Conservation (phyloP, 78 protist genomes). For the Emiliania huxleyi region DNA sequence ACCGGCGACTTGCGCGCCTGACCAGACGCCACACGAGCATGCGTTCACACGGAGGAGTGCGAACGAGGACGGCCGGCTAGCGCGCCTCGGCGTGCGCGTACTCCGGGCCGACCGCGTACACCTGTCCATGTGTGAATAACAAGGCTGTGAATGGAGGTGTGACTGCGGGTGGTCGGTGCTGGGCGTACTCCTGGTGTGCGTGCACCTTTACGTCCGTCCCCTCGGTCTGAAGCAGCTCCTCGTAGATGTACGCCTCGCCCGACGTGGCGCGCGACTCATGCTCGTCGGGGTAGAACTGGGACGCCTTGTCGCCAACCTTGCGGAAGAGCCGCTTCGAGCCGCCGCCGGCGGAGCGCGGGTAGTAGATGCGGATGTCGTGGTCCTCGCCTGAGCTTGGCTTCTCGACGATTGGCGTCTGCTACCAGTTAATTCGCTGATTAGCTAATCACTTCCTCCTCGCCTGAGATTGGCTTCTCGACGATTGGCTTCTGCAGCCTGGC, state of each 20-base stretch:
- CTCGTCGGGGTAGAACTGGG: slow-evolving; percentile 51
- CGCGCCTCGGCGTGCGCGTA: slow-evolving; percentile 89
- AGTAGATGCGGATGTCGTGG: slow-evolving; percentile 90
- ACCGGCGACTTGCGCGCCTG: slow-evolving; percentile 92
- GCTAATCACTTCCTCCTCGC: slow-evolving; percentile 88
- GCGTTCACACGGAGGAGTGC: slow-evolving; percentile 18
- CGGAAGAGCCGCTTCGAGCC: slow-evolving; percentile 87
- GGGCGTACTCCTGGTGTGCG: too few species aligned
- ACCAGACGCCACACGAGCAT: too few species aligned
- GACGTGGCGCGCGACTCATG: slow-evolving; percentile 41
- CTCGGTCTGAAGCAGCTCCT: slow-evolving; percentile 67
- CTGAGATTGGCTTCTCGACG: slow-evolving; percentile 89
- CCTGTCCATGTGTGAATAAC: background rate
- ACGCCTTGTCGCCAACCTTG: slow-evolving; percentile 76
- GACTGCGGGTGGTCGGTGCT: too few species aligned
- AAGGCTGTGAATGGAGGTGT: too few species aligned
- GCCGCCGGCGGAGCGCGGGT: slow-evolving; percentile 75
- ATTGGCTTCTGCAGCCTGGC: slow-evolving; percentile 25
- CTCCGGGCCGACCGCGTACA: slow-evolving; percentile 71
- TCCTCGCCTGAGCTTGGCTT: slow-evolving; percentile 89
- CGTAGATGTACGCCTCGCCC: slow-evolving; percentile 83
- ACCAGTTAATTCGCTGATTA: too few species aligned
- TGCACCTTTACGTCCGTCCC: slow-evolving; percentile 76
- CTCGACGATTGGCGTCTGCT: slow-evolving; percentile 69
- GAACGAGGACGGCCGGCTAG: slow-evolving; percentile 92